phyloP scores from a whole-genome alignment of 106 monocot genomes.

The Apostasia ramifera region DNA sequence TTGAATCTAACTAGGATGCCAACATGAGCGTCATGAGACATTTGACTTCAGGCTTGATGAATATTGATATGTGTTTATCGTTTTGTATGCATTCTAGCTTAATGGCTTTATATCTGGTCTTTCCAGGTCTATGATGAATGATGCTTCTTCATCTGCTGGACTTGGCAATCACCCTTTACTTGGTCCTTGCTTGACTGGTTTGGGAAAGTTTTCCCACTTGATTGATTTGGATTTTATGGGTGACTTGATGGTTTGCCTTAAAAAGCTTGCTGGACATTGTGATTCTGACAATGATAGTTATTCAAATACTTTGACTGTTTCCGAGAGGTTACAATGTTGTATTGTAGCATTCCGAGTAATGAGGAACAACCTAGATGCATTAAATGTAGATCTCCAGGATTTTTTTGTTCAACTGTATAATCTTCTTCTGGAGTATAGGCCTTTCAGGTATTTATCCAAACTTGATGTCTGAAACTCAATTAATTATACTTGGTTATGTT shows the following conservation, averaged over 20 bases:
- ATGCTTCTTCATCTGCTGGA: conserved; percentile 15
- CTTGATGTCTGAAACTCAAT: not conserved
- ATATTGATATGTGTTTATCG: too few species aligned
- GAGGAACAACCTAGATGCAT: conserved; percentile 92
- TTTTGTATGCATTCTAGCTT: too few species aligned
- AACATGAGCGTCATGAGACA: too few species aligned
- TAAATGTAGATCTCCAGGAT: conserved; percentile 93
- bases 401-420: conserved; percentile 89
- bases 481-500: not conserved
- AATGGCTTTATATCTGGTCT: not conserved
- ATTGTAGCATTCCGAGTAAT: conserved; percentile 86
- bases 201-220: conserved; percentile 93
- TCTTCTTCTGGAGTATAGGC: conserved; percentile 83
- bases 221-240: conserved; percentile 95
- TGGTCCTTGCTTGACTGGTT: conserved; percentile 72
- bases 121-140: conserved; percentile 32
- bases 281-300: conserved; percentile 16
- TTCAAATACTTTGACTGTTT: conserved; percentile 44
- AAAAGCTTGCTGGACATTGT: conserved; percentile 64
- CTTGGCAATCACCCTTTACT: conserved; percentile 57
- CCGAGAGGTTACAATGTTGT: conserved; percentile 94
- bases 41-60: too few species aligned
- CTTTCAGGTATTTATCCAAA: conserved; percentile 49
- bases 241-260: conserved; percentile 68
- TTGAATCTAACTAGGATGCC: too few species aligned